Base-by-base conservation (phyloP, 345 rosid genomes). In the Gossypium mustelinum region DNA sequence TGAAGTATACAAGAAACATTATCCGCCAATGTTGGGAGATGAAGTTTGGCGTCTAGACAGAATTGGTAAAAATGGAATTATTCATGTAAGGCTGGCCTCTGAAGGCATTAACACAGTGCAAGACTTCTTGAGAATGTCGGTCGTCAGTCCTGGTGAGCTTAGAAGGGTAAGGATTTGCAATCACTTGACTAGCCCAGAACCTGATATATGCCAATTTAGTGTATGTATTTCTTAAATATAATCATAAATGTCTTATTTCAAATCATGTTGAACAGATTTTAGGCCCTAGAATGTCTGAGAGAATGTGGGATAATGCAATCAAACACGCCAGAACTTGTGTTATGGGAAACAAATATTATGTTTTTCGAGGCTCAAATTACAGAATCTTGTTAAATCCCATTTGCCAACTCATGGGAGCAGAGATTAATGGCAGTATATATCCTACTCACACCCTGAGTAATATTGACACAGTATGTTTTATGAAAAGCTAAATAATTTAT, bases 1-100 rank as follows among this genome's bases (percentile, higher is more conserved):
- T 77, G 77, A 72, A 92, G 98, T 89, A 84, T 94, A 94, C 88
- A 90, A 90, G 92, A 94, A 94, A 80, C 97, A 90, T 81, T 79
- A 89, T 79, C 98, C 98, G 25, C 98, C 98, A 60, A 77, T 74
- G 85, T 73, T 94, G 56, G 83, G 80, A 2, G 98, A 94, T 73
- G 90, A 94, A 56, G 25, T 56, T 56, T 56, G 59, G 59, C 59
- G 59, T 18, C 59, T 56, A 18, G 59, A 56, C 18, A 94, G 86
- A 82, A 90, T 94, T 44, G 97, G 91, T 25, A 94, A 92, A 84
- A 94, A 82, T 48, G 98, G 97, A 47, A 88, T 90, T 34, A 92
- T 94, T 75, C 98, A 94, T 82, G 88, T 75, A 78, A 94, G 86
- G 81, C 87, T 94, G 44, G 18, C 84, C 8, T 51, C 78, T 17